These are phyloP conservation scores for Blumeria hordei DNA, from an alignment of 2,329 filamentous ascomycete species.

Conservation along the genomic window DNA sequence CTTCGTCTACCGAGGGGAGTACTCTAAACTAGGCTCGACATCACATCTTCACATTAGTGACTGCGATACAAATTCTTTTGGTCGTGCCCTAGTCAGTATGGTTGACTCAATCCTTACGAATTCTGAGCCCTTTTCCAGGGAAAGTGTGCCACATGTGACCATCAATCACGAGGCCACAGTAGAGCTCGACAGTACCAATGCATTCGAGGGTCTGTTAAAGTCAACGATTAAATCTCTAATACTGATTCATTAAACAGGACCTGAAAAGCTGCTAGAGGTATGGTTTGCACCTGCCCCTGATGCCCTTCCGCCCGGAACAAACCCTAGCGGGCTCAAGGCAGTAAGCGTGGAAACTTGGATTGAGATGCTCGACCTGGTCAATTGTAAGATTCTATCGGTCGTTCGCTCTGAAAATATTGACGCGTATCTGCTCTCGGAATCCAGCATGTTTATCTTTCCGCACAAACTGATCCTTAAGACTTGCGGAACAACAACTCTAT, in stretches of 20 bases:
- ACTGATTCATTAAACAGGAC: constrained; percentile 28
- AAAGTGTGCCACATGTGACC: constrained; percentile 64
- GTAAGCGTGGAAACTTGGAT: constrained; percentile 76
- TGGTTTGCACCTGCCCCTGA: constrained; percentile 77
- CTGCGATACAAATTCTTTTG: no score
- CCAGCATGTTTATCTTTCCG: constrained; percentile 99
- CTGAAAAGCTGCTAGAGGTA: constrained; percentile 93
- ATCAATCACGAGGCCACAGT: constrained; percentile 91
- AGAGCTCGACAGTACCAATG: constrained; percentile 83
- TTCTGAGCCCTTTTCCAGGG: background rate
- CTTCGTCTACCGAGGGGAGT: background rate
- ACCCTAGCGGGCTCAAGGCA: constrained; percentile 60
- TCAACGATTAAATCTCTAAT: constrained; percentile 3
- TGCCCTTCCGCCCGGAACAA: constrained; percentile 43
- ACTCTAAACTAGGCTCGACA: background rate
- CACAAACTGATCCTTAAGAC: constrained; percentile 99
- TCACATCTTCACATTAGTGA: no score
- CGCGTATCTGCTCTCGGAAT: constrained; percentile 90
- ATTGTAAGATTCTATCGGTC: constrained; percentile 92
- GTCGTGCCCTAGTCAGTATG: background rate
- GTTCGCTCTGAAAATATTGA: constrained; percentile 85
- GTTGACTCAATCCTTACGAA: background rate
- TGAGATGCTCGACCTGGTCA: constrained; percentile 90
- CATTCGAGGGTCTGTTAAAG: constrained; percentile 56
- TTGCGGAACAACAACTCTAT: constrained; percentile 83